phyloP scores from a whole-genome alignment of 208 protist genomes.

The Porcisia deanei region DNA sequence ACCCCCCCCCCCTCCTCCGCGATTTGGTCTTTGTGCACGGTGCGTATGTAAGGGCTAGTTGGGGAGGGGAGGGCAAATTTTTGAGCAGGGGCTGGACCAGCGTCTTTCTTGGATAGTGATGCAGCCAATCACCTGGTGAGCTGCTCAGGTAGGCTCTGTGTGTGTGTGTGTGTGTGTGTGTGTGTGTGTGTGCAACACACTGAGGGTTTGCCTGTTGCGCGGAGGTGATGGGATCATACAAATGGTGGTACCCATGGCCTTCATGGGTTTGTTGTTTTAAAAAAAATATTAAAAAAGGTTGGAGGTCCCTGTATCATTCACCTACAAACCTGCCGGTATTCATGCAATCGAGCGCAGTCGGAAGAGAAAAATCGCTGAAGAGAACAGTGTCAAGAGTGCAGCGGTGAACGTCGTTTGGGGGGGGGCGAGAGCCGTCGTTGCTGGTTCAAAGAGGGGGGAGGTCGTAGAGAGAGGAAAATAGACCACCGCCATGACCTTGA shows the following conservation, averaged over 20 bases:
- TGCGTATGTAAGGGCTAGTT: neutral
- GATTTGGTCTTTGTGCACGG: neutral
- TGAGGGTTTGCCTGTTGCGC: neutral
- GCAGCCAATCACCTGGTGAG: neutral
- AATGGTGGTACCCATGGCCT: neutral
- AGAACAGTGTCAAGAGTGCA: neutral
- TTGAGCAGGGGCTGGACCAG: neutral
- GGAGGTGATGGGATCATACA: neutral
- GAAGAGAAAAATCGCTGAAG: neutral
- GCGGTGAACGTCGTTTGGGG: neutral
- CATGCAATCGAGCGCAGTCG: neutral
- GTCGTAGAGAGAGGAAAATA: neutral
- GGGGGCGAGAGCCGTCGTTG: neutral
- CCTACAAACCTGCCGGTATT: neutral
- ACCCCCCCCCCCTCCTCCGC: neutral
- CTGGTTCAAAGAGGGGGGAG: neutral
- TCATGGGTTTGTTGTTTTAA: conserved; percentile 3
- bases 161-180: neutral
- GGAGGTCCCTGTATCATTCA: neutral
- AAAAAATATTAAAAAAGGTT: neutral
- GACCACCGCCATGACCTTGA: neutral
- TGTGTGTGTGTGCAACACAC: neutral
- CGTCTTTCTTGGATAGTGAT: neutral
- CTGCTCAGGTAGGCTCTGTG: neutral
- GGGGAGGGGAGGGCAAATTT: neutral